A percentile compares a stretch with the other conserved stretches of the same genome.
Conservation (phyloP, 2,329 filamentous ascomycete species). For the Ceratocystis papillata region DNA sequence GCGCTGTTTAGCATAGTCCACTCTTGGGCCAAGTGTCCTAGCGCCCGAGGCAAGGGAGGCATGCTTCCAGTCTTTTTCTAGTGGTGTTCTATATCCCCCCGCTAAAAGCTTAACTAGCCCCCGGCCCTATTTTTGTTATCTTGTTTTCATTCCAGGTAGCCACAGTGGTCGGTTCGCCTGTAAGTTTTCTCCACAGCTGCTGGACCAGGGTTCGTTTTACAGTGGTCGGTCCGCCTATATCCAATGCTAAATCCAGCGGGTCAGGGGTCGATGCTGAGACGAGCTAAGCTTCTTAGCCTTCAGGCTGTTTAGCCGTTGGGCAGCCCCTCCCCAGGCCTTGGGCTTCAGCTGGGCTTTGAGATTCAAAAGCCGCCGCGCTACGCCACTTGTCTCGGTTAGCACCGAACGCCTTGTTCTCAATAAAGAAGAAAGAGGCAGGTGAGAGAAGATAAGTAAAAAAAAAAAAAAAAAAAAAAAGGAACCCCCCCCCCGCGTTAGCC, state of each 20-base stretch:
- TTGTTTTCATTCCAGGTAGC: background rate
- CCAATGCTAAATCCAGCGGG: background rate
- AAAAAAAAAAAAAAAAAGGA: no score
- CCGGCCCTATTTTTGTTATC: background rate
- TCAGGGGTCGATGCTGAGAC: slow-evolving; percentile 5
- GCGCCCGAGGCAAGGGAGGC: background rate
- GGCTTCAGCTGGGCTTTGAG: background rate
- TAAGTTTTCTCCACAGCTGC: slow-evolving; percentile 1
- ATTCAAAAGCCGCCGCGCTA: background rate
- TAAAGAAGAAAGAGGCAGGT: background rate
- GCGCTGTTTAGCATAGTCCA: background rate
- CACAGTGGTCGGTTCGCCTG: slow-evolving; percentile 1
- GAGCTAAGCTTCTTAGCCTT: background rate
- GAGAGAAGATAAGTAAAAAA: no score
- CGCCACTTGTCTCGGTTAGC: slow-evolving; percentile 12
- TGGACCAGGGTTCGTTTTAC: background rate
- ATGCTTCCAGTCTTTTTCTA: slow-evolving; percentile 10
- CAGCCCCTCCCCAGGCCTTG: background rate
- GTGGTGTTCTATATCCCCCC: slow-evolving; percentile 3
- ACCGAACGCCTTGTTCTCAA: background rate
- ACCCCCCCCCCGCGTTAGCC: no score
- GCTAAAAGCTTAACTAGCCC: background rate
- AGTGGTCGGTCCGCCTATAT: background rate
- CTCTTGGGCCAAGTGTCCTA: background rate
- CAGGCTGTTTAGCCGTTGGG: background rate